A percentile compares a stretch with the other conserved stretches of the same genome.
Evolutionary conservation across 495 filamentous ascomycete species (phyloP).

Genomic region (Lophiotrema nucula): DNA sequence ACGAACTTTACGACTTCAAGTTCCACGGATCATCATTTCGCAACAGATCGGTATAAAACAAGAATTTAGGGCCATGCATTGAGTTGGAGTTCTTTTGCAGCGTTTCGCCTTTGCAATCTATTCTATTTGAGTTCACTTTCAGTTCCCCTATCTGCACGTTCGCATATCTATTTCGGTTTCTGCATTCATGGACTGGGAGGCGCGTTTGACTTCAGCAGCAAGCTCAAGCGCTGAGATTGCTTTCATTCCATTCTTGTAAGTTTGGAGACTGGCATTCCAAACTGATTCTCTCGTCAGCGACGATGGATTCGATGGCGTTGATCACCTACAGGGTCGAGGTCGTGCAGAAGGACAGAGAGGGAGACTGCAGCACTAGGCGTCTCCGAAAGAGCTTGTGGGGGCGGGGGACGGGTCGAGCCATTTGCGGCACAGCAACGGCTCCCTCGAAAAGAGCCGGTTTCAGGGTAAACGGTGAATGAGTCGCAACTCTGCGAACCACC

Average conservation of each 20-base stretch:
- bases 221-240: slow-evolving; percentile 24
- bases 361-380: background rate
- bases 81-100: slow-evolving; percentile 20
- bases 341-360: background rate
- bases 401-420: background rate
- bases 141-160: background rate
- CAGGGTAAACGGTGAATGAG: too few species aligned
- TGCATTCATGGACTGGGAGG: background rate
- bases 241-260: background rate
- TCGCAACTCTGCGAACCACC: too few species aligned
- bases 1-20: too few species aligned
- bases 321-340: slow-evolving; percentile 16
- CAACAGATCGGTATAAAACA: background rate
- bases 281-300: slow-evolving; percentile 5
- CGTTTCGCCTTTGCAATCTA: slow-evolving; percentile 22
- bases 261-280: background rate
- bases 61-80: slow-evolving; percentile 11
- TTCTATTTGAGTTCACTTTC: slow-evolving; percentile 16
- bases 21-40: slow-evolving; percentile 7
- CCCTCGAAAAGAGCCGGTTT: background rate
- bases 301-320: slow-evolving; percentile 12
- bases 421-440: background rate
- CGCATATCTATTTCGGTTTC: background rate
- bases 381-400: slow-evolving; percentile 6
- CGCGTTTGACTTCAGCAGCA: slow-evolving; percentile 1